phyloP scores from a whole-genome alignment of 1,284 basidiomycete genomes.

The Nidula niveotomentosa region DNA sequence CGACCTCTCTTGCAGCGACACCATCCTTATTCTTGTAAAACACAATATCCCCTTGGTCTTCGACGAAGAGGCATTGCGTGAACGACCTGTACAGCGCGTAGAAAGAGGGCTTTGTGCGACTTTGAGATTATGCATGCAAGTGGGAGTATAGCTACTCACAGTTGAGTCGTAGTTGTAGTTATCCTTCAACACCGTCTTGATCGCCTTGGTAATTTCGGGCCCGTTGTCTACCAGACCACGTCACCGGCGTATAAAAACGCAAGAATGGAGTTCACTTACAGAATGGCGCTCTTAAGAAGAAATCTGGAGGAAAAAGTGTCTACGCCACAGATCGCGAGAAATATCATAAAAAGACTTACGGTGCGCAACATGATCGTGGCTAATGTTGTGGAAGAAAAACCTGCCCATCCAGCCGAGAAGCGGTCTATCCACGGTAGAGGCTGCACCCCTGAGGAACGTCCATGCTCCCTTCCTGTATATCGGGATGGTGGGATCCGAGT shows the following conservation, averaged over 20 bases:
- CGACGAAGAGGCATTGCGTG: constrained; percentile 53
- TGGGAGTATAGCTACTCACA: constrained; percentile 16
- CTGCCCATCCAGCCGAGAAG: constrained; percentile 51
- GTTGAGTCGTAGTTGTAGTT: constrained; percentile 46
- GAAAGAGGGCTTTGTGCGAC: constrained; percentile 27
- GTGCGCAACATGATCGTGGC: constrained; percentile 29
- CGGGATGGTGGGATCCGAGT: constrained; percentile 52
- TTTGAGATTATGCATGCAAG: constrained; percentile 2
- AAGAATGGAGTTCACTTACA: constrained; percentile 17
- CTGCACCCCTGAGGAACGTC: constrained; percentile 71
- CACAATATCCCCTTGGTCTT: constrained; percentile 61
- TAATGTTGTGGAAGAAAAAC: constrained; percentile 44
- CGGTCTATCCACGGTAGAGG: constrained; percentile 69
- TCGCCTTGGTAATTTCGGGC: constrained; percentile 38
- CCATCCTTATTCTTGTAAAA: constrained; percentile 64
- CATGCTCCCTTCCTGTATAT: constrained; percentile 43
- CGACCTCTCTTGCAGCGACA: constrained; percentile 24
- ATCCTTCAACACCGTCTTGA: constrained; percentile 39
- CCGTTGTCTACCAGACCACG: constrained; percentile 31
- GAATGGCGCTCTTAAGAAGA: constrained; percentile 31
- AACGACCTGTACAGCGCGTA: constrained; percentile 44
- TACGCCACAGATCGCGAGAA: neutral
- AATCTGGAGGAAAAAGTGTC: constrained; percentile 12
- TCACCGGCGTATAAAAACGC: too few species aligned
- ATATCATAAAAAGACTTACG: constrained; percentile 5